Conservation (phyloP, 192 early-diverging fungal genomes). For the Dimargaris cristalligena region DNA sequence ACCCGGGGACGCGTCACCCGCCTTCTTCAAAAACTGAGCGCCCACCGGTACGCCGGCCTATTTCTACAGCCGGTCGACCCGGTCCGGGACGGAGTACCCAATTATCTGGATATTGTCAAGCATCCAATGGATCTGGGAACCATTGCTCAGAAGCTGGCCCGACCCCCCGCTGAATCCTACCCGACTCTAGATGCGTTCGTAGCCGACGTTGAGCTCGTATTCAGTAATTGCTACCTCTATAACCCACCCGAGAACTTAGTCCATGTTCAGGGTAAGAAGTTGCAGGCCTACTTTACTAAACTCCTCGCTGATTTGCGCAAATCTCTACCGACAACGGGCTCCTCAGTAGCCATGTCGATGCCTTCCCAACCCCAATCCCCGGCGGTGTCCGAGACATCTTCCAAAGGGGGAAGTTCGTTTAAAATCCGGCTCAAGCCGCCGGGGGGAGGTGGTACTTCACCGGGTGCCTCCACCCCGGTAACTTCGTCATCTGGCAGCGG, state of each 20-base stretch:
- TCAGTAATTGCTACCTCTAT: slow-evolving; percentile 45
- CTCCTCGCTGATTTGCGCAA: too few relatives aligned
- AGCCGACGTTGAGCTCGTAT: slow-evolving; percentile 34
- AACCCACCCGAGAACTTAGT: slow-evolving; percentile 55
- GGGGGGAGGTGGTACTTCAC: too few relatives aligned
- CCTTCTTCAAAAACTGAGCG: slow-evolving; percentile 24
- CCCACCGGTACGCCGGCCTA: slow-evolving; percentile 22
- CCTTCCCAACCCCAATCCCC: too few relatives aligned
- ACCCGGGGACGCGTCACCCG: too few relatives aligned
- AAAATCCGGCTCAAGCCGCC: too few relatives aligned
- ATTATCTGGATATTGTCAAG: slow-evolving; percentile 42
- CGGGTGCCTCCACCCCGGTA: too few relatives aligned
- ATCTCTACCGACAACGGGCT: too few relatives aligned
- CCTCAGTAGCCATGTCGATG: too few relatives aligned
- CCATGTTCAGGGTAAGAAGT: slow-evolving; percentile 33
- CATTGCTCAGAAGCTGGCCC: slow-evolving; percentile 28
- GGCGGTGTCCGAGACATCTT: too few relatives aligned
- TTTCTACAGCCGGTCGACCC: slow-evolving; percentile 47
- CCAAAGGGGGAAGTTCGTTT: too few relatives aligned
- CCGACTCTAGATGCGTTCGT: slow-evolving; percentile 19
- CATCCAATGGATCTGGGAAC: slow-evolving; percentile 50
- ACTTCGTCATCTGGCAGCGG: too few relatives aligned
- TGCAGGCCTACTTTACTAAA: too few relatives aligned
- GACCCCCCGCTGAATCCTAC: slow-evolving; percentile 25
- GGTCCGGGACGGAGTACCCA: slow-evolving; percentile 36